A percentile compares a stretch with the other conserved stretches of the same genome.
These are phyloP conservation scores for Mimosa pudica DNA, from an alignment of 306 rosid genomes.

Conservation along the genomic window DNA sequence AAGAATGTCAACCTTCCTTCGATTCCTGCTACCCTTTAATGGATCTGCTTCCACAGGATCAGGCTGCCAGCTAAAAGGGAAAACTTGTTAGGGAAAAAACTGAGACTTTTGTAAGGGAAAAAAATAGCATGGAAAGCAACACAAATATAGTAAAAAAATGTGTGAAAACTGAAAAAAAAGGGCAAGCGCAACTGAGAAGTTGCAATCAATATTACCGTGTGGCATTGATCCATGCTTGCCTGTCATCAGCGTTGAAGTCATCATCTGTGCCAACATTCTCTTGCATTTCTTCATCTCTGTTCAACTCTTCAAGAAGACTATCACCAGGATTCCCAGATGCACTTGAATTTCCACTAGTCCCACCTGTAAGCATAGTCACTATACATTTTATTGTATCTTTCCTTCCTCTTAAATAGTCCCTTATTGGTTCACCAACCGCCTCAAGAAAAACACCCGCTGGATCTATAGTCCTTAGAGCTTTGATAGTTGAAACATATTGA, in stretches of 20 bases:
- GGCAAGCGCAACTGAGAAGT: conserved; percentile 5
- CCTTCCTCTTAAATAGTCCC: conserved; percentile 95
- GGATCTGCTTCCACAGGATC: conserved; percentile 99
- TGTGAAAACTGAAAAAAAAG: conserved; percentile 10
- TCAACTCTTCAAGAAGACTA: conserved; percentile 97
- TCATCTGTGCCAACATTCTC: conserved; percentile 77
- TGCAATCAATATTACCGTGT: conserved; percentile 48
- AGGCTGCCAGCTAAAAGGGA: conserved; percentile 88
- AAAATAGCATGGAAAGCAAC: background rate
- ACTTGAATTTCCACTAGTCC: conserved; percentile 80
- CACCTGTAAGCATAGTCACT: conserved; percentile 97
- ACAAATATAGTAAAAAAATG: conserved; percentile 1
- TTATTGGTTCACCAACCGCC: conserved; percentile 96
- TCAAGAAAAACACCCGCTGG: conserved; percentile 97
- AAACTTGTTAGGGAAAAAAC: conserved; percentile 28
- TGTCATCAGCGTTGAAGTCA: conserved; percentile 87
- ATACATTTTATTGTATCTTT: conserved; percentile 97
- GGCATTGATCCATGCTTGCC: conserved; percentile 92
- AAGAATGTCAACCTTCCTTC: conserved; percentile 93
- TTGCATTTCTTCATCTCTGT: conserved; percentile 89
- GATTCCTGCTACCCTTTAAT: conserved; percentile 80
- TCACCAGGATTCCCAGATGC: conserved; percentile 89
- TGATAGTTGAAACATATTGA: conserved; percentile 95
- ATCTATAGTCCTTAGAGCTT: conserved; percentile 91
- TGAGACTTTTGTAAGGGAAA: conserved; percentile 4